These are phyloP conservation scores for Citrullus amarus DNA, from an alignment of 306 rosid species.

Conservation along the genomic window DNA sequence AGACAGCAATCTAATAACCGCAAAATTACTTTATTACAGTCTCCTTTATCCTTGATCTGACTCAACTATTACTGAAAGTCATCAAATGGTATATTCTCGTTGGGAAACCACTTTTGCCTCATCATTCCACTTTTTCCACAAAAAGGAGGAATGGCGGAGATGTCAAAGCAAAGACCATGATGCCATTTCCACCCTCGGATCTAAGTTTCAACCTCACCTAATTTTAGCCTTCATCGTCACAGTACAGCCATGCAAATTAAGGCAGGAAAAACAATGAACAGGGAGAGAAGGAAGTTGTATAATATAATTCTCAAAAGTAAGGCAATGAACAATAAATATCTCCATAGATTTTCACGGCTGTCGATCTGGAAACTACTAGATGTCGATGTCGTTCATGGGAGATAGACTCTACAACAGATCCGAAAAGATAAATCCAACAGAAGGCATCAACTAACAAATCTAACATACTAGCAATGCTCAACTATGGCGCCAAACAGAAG, in stretches of 20 bases:
- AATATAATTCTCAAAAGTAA: neutral
- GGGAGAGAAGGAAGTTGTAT: neutral
- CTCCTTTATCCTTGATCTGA: neutral
- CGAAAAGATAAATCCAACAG: neutral
- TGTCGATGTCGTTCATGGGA: neutral
- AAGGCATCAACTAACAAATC: neutral
- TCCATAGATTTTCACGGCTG: neutral
- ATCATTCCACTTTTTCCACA: neutral
- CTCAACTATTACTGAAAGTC: neutral
- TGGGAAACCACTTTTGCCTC: neutral
- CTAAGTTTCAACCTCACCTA: neutral
- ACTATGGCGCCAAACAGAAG: neutral
- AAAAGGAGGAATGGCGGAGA: neutral
- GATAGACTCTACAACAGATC: neutral
- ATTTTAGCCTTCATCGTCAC: neutral
- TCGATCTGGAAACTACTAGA: neutral
- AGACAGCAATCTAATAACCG: neutral
- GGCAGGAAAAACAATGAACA: neutral
- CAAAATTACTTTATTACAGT: neutral
- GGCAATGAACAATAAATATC: neutral
- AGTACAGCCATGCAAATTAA: neutral
- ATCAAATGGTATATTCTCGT: neutral
- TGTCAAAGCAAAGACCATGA: neutral
- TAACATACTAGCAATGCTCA: neutral
- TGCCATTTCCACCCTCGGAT: neutral